A percentile compares a stretch with the other conserved stretches of the same genome.
phyloP scores from a whole-genome alignment of 2,329 filamentous ascomycete genomes.

The Monilinia aucupariae region DNA sequence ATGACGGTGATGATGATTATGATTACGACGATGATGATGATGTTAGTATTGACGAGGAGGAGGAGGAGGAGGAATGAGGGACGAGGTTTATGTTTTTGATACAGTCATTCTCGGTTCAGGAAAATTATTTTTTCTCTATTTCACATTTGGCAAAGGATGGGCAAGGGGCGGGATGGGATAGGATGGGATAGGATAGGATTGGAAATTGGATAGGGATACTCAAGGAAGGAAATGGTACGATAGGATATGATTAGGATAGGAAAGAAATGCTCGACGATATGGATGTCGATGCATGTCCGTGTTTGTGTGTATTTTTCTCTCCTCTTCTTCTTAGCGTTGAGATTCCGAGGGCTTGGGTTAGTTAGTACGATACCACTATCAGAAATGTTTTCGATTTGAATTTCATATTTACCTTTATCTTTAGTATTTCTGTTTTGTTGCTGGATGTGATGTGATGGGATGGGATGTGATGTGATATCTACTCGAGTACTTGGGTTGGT shows the following conservation, averaged over 20 bases:
- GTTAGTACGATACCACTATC: slow-evolving; percentile 10
- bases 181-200: not conserved
- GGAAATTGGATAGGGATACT: not conserved
- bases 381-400: not conserved
- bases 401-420: not conserved
- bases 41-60: too few relatives aligned
- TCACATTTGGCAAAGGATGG: not conserved
- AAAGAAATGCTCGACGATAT: not conserved
- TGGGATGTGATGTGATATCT: too few relatives aligned
- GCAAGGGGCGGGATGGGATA: not conserved
- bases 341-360: not conserved
- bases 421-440: not conserved
- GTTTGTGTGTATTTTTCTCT: too few relatives aligned
- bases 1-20: too few relatives aligned
- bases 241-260: not conserved
- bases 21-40: not conserved
- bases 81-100: slow-evolving; percentile 2
- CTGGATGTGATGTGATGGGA: not conserved
- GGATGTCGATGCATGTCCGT: not conserved
- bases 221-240: not conserved
- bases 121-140: not conserved
- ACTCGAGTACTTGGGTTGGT: too few relatives aligned
- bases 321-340: slow-evolving; percentile 1
- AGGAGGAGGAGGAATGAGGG: not conserved
- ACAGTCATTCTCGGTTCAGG: slow-evolving; percentile 3